These are phyloP conservation scores for Aureobasidium mangrovei DNA, from an alignment of 2,329 filamentous ascomycete genomes.

Conservation along the genomic window DNA sequence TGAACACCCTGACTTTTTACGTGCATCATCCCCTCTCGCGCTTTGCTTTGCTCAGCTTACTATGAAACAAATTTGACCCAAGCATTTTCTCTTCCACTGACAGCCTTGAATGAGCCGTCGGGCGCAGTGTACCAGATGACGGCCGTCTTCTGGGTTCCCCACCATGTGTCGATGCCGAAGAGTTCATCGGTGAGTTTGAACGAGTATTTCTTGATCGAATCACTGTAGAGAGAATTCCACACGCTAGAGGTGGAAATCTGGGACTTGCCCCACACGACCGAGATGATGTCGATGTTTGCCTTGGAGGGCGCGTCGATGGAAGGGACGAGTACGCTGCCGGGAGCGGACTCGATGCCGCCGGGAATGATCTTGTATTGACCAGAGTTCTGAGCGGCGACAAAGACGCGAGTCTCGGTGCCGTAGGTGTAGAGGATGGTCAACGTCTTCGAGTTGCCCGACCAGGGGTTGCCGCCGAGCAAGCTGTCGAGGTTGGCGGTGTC, in stretches of 20 bases:
- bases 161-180: conserved; percentile 8
- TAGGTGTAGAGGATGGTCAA: conserved; percentile 14
- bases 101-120: not conserved
- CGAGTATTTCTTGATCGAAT: not conserved
- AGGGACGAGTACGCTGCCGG: not conserved
- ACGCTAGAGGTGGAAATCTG: not conserved
- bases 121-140: conserved; percentile 8
- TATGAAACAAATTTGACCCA: not conserved
- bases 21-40: too few species aligned
- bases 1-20: too few species aligned
- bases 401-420: conserved; percentile 12
- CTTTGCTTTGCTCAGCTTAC: too few species aligned
- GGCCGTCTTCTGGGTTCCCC: not conserved
- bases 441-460: not conserved
- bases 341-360: not conserved
- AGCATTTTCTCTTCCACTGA: not conserved
- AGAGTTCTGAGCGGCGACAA: not conserved
- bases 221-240: not conserved
- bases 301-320: not conserved
- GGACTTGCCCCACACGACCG: not conserved
- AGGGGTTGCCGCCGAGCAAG: conserved; percentile 7
- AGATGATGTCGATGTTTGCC: not conserved
- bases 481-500: conserved; percentile 5
- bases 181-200: not conserved
- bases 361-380: not conserved